Evolutionary conservation across 2,329 filamentous ascomycete species (phyloP), one percentile per base, ranked within the genome.

Genomic region (Harringtonia lauricola): DNA sequence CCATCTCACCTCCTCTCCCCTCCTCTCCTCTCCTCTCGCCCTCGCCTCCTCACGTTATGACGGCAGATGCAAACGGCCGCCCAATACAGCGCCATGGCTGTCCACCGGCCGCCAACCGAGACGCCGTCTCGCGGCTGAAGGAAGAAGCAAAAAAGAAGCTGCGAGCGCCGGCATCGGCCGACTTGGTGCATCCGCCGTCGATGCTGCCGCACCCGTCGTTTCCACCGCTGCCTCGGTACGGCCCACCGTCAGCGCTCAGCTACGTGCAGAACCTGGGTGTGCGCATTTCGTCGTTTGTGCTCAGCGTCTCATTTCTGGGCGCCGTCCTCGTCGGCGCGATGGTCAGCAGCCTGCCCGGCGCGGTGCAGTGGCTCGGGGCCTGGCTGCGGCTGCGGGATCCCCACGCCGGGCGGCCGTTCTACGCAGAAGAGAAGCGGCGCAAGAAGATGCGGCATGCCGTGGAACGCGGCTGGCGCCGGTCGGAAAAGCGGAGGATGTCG

Each of bases 191-290:
- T 10, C 7, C 7, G 63, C 80, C 83, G 0, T 77, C 79, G 1
- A 79, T 79, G 8, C 73, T 77, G 50, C 89, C 85, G 2, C 81
- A 89, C 52, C 83, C 86, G 3, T 65, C 94, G 6, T 95, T 95
- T 51, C 88, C 88, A 7, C 85, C 86, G 2, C 62, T 95, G 9
- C 88, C 88, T 0, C 66, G 86, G 1, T 95, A 94, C 54, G 85
- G 85, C 0, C 82, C 86, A 1, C 79, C 87, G 0, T 81, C 83
- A 1, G 41, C 74, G 1, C 46, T 81, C n/a, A 72, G 79, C 39
- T 69, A 76, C 28, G 28, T 87, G 1, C 81, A 89, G 51, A 85
- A 77, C 56, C 60, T 71, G 26, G 64, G 71, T 15, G 83, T 92
- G 47, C 73, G 81, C 10, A 51, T 74, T 2, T 73, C 80, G 0